Base-by-base conservation (phyloP, 225 moss, liverwort and hornwort species). In the Bryoerythrophyllum caledonicum region DNA sequence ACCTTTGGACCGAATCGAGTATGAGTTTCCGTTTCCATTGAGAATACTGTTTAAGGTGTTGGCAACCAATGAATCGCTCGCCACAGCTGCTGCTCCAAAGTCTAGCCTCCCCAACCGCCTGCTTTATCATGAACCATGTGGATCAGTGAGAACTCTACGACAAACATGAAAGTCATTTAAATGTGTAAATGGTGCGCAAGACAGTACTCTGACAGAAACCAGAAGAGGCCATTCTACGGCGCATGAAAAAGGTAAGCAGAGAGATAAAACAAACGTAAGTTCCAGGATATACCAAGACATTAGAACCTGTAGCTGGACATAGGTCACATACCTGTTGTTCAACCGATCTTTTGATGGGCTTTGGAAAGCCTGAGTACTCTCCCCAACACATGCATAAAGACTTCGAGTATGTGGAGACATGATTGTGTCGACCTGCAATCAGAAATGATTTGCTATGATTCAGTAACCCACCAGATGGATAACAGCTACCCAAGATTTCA, bases 301-400 rank as follows among this genome's bases (percentile, higher is more conserved):
- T 52, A n/a, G 25, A 41, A 72, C 49, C n/a, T 57, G 58, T 26
- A 16, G n/a, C n/a, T n/a, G 10, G 54, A 34, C 66, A 28, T 60
- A 55, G 1, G 25, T 34, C 52, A 72, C 60, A 67, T 24, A 93
- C 95, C 92, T 91, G 79, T 82, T 87, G 62, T 93, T 93, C 68
- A 99, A 76, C 67, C 93, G 88, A 69, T 99, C 97, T 84, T 99
- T 95, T 12, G 95, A 99, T 28, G 89, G 91, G 71, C 93, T 99
- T 81, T 92, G 93, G 60, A 93, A 93, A 28, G 87, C 97, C 76
- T 95, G 95, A 10, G 89, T 93, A 71, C 97, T 99, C 77, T 95
- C 95, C 74, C 97, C 97, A 43, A 99, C 95, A 88, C 93, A 99
- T 38, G 91, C 94, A 84, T 95, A 95, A 28, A 99, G 81, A 84